A percentile compares a stretch with the other conserved stretches of the same genome.
Conservation (phyloP, 192 early-diverging fungal species). For the Linnemannia zychae region DNA sequence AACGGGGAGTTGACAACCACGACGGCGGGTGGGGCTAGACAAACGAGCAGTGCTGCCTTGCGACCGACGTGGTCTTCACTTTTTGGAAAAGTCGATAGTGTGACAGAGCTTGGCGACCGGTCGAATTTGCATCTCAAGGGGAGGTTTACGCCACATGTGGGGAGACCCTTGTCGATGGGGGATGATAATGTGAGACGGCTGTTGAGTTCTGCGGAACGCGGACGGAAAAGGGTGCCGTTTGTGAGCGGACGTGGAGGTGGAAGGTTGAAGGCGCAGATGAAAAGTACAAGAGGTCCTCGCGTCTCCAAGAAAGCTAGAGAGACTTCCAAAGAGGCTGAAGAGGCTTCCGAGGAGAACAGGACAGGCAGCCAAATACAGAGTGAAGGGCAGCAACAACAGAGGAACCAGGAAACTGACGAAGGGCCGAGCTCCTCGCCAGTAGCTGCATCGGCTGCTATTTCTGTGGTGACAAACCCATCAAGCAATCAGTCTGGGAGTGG, state of each 20-base stretch:
- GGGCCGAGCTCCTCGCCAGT: not conserved
- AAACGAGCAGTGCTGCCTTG: not conserved
- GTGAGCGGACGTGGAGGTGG: not conserved
- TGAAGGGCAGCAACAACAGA: too few relatives aligned
- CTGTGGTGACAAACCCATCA: not conserved
- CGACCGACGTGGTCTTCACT: slow-evolving; percentile 45
- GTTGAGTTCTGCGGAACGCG: slow-evolving; percentile 15
- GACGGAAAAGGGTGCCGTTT: slow-evolving; percentile 23
- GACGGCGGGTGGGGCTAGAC: not conserved
- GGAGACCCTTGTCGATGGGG: not conserved
- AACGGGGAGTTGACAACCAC: not conserved
- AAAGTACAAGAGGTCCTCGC: not conserved
- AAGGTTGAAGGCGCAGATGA: not conserved
- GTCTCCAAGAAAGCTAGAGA: not conserved
- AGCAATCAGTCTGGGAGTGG: not conserved
- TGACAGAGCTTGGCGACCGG: slow-evolving; percentile 34
- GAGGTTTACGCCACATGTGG: not conserved
- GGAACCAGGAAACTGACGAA: too few relatives aligned
- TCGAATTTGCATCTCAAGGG: slow-evolving; percentile 16
- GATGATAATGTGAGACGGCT: slow-evolving; percentile 23
- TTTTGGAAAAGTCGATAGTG: slow-evolving; percentile 28
- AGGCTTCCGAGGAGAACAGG: not conserved
- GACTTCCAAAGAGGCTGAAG: not conserved
- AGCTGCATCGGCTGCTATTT: not conserved
- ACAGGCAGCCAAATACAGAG: too few relatives aligned